Conservation (phyloP, 2,329 filamentous ascomycete species). For the Pochonia chlamydosporia region DNA sequence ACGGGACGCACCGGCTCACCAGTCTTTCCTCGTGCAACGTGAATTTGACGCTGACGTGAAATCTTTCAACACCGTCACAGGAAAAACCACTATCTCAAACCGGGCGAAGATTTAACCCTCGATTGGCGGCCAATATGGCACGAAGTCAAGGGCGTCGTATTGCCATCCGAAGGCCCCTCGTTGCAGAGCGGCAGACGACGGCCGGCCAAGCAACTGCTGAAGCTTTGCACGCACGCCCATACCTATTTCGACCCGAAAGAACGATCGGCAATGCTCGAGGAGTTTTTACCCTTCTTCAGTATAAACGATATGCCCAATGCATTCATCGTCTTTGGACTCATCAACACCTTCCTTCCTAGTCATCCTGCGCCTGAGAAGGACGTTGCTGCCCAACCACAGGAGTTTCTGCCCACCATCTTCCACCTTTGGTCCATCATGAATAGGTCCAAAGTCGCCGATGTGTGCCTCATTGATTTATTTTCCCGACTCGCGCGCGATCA, state of each 20-base stretch:
- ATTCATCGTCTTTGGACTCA: slow-evolving; percentile 82
- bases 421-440: slow-evolving; percentile 94
- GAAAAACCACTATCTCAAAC: slow-evolving; percentile 92
- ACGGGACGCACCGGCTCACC: too few relatives aligned
- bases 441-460: slow-evolving; percentile 80
- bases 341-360: slow-evolving; percentile 86
- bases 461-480: slow-evolving; percentile 82
- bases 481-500: slow-evolving; percentile 84
- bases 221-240: slow-evolving; percentile 85
- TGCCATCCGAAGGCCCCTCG: slow-evolving; percentile 74
- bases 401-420: slow-evolving; percentile 90
- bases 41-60: not conserved
- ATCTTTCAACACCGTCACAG: slow-evolving; percentile 34
- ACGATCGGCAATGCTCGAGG: slow-evolving; percentile 73
- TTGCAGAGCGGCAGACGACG: slow-evolving; percentile 52
- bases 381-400: slow-evolving; percentile 73
- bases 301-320: slow-evolving; percentile 88
- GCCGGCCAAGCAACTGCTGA: slow-evolving; percentile 64
- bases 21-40: slow-evolving; percentile 3
- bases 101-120: slow-evolving; percentile 79
- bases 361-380: slow-evolving; percentile 67
- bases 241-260: slow-evolving; percentile 89
- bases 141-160: slow-evolving; percentile 83
- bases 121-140: slow-evolving; percentile 94
- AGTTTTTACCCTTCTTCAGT: slow-evolving; percentile 82